Conservation (phyloP, 202 grass and related monocot species). For the Schoenoplectus triqueter region DNA sequence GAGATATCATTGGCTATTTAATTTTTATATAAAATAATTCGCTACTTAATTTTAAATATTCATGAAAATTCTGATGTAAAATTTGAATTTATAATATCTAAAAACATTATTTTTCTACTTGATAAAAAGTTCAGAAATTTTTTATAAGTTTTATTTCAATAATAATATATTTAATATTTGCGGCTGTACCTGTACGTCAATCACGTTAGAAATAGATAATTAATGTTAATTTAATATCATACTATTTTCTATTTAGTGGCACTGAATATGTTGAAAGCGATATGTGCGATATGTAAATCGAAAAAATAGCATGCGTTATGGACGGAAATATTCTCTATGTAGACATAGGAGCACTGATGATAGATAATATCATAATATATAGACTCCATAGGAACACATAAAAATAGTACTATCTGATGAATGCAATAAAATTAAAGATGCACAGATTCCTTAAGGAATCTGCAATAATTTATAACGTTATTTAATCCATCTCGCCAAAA, state of each 20-base stretch:
- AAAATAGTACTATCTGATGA: not conserved
- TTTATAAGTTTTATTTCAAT: too few species aligned
- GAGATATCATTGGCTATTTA: not conserved
- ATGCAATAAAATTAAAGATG: constrained; percentile 1
- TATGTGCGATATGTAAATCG: not conserved
- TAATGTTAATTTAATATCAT: too few species aligned
- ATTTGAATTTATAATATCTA: too few species aligned
- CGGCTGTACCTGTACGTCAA: too few species aligned
- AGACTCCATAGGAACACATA: not conserved
- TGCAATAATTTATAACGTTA: constrained; percentile 34
- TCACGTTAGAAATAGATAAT: too few species aligned
- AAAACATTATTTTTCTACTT: too few species aligned
- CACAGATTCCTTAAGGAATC: constrained; percentile 34
- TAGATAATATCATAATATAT: not conserved
- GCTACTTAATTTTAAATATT: not conserved
- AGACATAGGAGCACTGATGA: not conserved
- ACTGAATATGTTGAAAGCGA: too few species aligned
- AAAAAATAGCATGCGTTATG: not conserved
- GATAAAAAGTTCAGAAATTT: too few species aligned
- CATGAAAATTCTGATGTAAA: too few species aligned
- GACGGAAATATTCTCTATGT: not conserved
- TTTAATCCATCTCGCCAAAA: constrained; percentile 6
- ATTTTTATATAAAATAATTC: not conserved
- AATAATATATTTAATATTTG: too few species aligned
- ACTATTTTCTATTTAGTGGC: too few species aligned